These are phyloP conservation scores for Populus hybrid DNA, from an alignment of 441 rosid species.

Conservation along the genomic window DNA sequence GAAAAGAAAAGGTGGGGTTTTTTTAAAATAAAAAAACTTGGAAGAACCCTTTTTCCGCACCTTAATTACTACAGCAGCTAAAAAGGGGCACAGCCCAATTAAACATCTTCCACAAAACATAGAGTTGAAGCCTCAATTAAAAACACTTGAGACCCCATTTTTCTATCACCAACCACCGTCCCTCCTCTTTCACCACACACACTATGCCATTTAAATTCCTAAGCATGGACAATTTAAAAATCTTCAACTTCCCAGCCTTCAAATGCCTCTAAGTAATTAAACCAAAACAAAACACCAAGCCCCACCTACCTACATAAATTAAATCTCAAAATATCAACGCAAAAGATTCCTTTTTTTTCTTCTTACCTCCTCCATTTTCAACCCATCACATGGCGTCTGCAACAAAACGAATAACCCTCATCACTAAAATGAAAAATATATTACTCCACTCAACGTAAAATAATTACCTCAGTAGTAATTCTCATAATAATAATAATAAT, in stretches of 20 bases:
- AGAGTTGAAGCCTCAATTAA: not conserved
- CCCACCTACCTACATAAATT: not conserved
- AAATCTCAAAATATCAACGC: not conserved
- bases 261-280: not conserved
- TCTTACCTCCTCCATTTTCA: slow-evolving; percentile 70
- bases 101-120: not conserved
- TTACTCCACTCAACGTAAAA: not conserved
- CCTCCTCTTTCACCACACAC: not conserved
- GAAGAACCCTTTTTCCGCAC: not conserved
- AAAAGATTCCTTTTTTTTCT: not conserved
- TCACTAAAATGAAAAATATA: not conserved
- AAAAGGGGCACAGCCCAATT: not conserved
- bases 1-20: not conserved
- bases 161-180: not conserved
- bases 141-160: not conserved
- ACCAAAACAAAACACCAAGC: not conserved
- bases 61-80: not conserved
- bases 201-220: not conserved
- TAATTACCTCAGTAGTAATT: not conserved
- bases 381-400: slow-evolving; percentile 67
- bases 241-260: not conserved
- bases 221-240: too few relatives aligned
- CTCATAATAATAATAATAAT: not conserved
- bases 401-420: slow-evolving; percentile 6
- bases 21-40: too few relatives aligned